Percentiles rank a stretch among this genome's conserved stretches.
Evolutionary conservation across 1,284 basidiomycete genomes (phyloP).

Genomic region (Anthracocystis walkeri): DNA sequence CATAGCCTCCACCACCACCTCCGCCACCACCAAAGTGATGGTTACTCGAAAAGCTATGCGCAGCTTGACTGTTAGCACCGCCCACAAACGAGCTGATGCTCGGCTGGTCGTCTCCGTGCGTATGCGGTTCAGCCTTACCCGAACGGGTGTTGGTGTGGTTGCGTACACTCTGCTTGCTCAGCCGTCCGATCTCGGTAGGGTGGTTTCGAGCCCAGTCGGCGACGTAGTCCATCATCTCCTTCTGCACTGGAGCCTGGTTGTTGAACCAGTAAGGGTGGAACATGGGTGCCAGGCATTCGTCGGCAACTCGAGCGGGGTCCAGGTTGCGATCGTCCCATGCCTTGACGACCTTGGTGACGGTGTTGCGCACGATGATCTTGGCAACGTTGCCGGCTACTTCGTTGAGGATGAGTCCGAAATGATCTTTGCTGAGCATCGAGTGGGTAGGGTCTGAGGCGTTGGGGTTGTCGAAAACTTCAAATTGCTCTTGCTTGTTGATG

Average conservation of each 20-base stretch:
- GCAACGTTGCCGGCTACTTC: constrained; percentile 70
- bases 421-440: constrained; percentile 68
- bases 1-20: constrained; percentile 1
- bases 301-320: constrained; percentile 50
- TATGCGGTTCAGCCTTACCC: constrained; percentile 61
- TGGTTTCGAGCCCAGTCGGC: constrained; percentile 58
- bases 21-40: constrained; percentile 26
- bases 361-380: constrained; percentile 73
- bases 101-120: constrained; percentile 53
- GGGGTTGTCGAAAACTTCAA: constrained; percentile 71
- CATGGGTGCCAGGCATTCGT: constrained; percentile 62
- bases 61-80: constrained; percentile 46
- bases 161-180: constrained; percentile 54
- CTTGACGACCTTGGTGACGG: constrained; percentile 78
- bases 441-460: constrained; percentile 69
- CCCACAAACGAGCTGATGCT: constrained; percentile 51
- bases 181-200: constrained; percentile 48
- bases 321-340: constrained; percentile 76
- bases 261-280: constrained; percentile 65
- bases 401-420: constrained; percentile 69
- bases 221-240: constrained; percentile 63
- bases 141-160: constrained; percentile 62
- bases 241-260: constrained; percentile 50
- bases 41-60: constrained; percentile 34
- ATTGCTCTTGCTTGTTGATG: constrained; percentile 63